These are phyloP conservation scores for Tulasnella sp. DNA, from an alignment of 768 basidiomycete species.

Conservation along the genomic window DNA sequence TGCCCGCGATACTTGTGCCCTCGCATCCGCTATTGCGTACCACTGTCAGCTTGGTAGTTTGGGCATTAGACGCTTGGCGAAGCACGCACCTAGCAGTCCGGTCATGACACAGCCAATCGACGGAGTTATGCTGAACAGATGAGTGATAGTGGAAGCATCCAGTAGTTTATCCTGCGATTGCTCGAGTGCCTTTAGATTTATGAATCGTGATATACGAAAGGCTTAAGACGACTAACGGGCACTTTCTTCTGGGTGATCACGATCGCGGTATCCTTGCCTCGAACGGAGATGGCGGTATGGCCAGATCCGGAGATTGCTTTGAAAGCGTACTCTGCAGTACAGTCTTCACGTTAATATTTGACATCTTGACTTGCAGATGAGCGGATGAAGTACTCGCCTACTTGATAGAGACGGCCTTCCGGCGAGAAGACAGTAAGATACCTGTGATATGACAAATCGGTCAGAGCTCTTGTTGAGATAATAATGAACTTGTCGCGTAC, in stretches of 20 bases:
- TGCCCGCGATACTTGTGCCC: conserved; percentile 78
- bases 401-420: conserved; percentile 97
- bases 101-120: conserved; percentile 98
- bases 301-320: conserved; percentile 97
- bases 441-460: conserved; percentile 26
- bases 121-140: conserved; percentile 91
- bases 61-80: not conserved
- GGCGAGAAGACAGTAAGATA: conserved; percentile 97
- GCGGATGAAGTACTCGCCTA: conserved; percentile 49
- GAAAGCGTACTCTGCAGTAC: conserved; percentile 84
- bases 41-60: not conserved
- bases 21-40: conserved; percentile 65
- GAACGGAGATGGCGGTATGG: conserved; percentile 83
- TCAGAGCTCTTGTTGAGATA: not conserved
- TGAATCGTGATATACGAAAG: not conserved
- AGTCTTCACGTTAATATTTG: not conserved
- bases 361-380: not conserved
- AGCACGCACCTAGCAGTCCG: conserved; percentile 72
- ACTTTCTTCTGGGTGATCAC: conserved; percentile 99
- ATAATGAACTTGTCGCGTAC: conserved; percentile 29
- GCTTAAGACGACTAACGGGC: conserved; percentile 49
- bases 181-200: not conserved
- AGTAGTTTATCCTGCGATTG: conserved; percentile 82
- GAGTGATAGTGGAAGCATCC: conserved; percentile 87
- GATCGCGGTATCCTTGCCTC: conserved; percentile 90